Percentiles rank a stretch among this genome's conserved stretches.
Conservation (phyloP, 139 green algal species). For the Ostreobium quekettii region DNA sequence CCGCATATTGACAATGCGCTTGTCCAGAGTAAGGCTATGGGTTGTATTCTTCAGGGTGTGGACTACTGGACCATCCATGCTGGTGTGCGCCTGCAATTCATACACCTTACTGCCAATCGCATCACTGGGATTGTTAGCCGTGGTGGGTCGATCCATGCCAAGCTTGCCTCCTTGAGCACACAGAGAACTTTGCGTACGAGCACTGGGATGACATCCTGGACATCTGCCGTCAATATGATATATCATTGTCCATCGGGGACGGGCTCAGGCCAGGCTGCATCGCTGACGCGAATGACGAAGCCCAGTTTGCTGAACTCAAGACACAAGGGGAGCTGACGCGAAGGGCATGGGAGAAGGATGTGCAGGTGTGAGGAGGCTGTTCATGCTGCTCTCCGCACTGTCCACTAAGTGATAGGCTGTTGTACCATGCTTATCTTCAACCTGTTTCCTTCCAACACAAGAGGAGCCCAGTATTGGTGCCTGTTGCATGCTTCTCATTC, state of each 20-base stretch:
- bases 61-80: constrained; percentile 98
- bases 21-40: too few relatives aligned
- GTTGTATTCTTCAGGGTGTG: constrained; percentile 88
- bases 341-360: constrained; percentile 84
- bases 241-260: constrained; percentile 59
- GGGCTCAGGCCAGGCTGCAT: constrained; percentile 23
- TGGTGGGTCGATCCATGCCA: constrained; percentile 92
- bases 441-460: too few relatives aligned
- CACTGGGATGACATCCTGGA: constrained; percentile 99
- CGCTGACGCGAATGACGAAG: constrained; percentile 88
- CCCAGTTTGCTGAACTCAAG: constrained; percentile 93
- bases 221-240: constrained; percentile 75
- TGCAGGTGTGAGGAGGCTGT: constrained; percentile 53
- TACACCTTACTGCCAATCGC: constrained; percentile 82
- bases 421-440: too few relatives aligned
- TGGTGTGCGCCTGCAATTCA: constrained; percentile 81
- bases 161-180: constrained; percentile 86
- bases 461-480: too few relatives aligned
- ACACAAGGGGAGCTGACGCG: constrained; percentile 90
- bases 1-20: too few relatives aligned
- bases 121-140: constrained; percentile 91
- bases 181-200: constrained; percentile 94
- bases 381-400: not conserved
- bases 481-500: too few relatives aligned
- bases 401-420: too few relatives aligned